phyloP scores from a whole-genome alignment of 2,329 filamentous ascomycete genomes.

The Trichophyton equinum region DNA sequence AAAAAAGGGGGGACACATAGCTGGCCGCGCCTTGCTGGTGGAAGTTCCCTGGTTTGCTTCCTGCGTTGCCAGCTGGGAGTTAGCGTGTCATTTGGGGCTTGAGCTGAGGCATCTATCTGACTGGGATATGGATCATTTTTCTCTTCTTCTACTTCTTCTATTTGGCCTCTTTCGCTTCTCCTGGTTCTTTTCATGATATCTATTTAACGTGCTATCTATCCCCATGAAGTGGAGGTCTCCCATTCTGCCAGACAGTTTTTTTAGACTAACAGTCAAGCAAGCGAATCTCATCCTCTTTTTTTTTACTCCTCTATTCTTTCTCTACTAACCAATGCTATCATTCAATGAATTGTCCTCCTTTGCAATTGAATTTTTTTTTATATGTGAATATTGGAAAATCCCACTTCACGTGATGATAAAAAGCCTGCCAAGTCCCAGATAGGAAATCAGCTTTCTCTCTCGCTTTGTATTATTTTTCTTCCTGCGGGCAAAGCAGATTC shows the following conservation, averaged over 20 bases:
- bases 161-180: neutral
- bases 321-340: neutral
- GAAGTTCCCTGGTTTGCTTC: neutral
- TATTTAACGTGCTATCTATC: neutral
- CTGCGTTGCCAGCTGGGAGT: neutral
- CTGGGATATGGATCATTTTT: neutral
- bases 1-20: neutral
- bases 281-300: neutral
- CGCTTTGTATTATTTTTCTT: neutral
- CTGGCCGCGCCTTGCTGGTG: neutral
- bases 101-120: neutral
- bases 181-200: neutral
- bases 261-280: neutral
- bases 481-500: neutral
- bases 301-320: neutral
- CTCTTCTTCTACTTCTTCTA: neutral
- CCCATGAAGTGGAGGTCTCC: neutral
- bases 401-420: slow-evolving; percentile 4
- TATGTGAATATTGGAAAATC: neutral
- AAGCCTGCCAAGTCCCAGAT: neutral
- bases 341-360: neutral
- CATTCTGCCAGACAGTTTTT: neutral
- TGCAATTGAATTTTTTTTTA: neutral
- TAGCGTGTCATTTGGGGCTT: neutral
- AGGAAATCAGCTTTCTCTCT: neutral